phyloP scores from a whole-genome alignment of 495 filamentous ascomycete species.

The Penicillium dipodomyicola region DNA sequence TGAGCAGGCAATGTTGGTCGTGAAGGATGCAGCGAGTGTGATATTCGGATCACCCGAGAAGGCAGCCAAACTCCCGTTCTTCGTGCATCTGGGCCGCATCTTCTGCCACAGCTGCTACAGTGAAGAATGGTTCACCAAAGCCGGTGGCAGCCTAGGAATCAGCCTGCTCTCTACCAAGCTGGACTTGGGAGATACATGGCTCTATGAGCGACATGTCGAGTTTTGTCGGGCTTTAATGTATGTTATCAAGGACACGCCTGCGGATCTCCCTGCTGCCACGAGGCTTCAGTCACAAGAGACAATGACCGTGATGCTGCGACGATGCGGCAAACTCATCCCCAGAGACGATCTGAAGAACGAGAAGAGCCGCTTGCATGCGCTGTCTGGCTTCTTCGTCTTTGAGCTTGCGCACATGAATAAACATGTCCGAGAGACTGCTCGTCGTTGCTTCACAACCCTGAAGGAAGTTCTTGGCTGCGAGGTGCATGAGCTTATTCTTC shows the following conservation, averaged over 20 bases:
- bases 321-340: slow-evolving; percentile 68
- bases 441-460: slow-evolving; percentile 75
- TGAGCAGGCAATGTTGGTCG: slow-evolving; percentile 67
- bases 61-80: slow-evolving; percentile 73
- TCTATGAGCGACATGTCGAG: slow-evolving; percentile 74
- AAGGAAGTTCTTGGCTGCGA: slow-evolving; percentile 71
- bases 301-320: slow-evolving; percentile 69
- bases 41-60: slow-evolving; percentile 76
- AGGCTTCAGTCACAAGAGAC: slow-evolving; percentile 77
- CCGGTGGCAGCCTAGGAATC: slow-evolving; percentile 87
- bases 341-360: slow-evolving; percentile 73
- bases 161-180: slow-evolving; percentile 75
- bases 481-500: slow-evolving; percentile 79
- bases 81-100: slow-evolving; percentile 69
- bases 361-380: slow-evolving; percentile 62
- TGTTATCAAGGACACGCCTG: slow-evolving; percentile 95
- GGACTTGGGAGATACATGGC: slow-evolving; percentile 79
- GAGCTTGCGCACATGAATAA: slow-evolving; percentile 94
- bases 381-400: slow-evolving; percentile 78
- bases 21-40: slow-evolving; percentile 71
- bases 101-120: slow-evolving; percentile 95
- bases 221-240: slow-evolving; percentile 85
- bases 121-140: slow-evolving; percentile 97
- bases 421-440: slow-evolving; percentile 83
- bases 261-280: slow-evolving; percentile 85